Conservation (phyloP, 345 rosid genomes). For the Euphorbia peplus region DNA sequence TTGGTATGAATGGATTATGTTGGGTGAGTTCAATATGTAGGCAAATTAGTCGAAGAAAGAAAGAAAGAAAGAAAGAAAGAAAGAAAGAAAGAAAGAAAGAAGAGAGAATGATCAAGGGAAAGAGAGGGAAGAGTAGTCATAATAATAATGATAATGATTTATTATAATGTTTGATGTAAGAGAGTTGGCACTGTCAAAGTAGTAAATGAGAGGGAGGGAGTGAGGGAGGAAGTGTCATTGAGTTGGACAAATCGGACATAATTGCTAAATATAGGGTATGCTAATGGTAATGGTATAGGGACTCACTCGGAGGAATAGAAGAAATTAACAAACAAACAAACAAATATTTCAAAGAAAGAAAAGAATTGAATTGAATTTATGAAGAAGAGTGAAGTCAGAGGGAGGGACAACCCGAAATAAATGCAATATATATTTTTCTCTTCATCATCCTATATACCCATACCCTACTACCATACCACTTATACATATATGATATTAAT, state of each 20-base stretch:
- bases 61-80: background rate
- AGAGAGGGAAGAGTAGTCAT: slow-evolving; percentile 42
- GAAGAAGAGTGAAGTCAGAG: slow-evolving; percentile 2
- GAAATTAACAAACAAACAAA: too few relatives aligned
- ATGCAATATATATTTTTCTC: slow-evolving; percentile 21
- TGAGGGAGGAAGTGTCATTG: too few relatives aligned
- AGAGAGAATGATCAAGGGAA: background rate
- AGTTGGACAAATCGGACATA: slow-evolving; percentile 22
- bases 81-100: slow-evolving; percentile 15
- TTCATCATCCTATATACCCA: slow-evolving; percentile 12
- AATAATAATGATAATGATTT: background rate
- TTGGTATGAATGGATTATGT: too few relatives aligned
- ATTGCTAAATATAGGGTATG: background rate
- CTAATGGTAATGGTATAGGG: background rate
- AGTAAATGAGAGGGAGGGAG: too few relatives aligned
- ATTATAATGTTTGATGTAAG: too few relatives aligned
- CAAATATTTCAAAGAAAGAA: too few relatives aligned
- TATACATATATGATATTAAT: too few relatives aligned
- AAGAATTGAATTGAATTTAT: too few relatives aligned
- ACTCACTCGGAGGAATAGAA: slow-evolving; percentile 7
- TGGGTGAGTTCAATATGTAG: slow-evolving; percentile 7
- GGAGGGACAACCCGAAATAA: slow-evolving; percentile 41
- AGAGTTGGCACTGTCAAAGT: slow-evolving; percentile 55
- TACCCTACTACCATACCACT: background rate
- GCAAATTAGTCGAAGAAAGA: slow-evolving; percentile 39